Conservation (phyloP, 23 red algal genomes). For the Cyanidium caldarium region DNA sequence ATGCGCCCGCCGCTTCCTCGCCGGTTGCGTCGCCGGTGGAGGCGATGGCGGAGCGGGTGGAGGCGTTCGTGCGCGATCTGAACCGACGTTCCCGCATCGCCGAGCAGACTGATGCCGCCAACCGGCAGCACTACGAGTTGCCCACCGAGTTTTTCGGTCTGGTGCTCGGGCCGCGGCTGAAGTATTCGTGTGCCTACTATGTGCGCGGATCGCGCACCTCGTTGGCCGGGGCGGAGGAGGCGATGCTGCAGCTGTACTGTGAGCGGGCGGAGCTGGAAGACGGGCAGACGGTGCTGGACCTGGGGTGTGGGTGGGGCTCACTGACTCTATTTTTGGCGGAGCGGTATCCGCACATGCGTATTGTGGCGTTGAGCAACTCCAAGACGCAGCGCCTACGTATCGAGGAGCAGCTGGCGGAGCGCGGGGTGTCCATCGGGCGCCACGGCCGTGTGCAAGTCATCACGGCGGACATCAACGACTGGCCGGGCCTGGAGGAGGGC, state of each 20-base stretch:
- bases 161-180: conserved; percentile 56
- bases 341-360: conserved; percentile 46
- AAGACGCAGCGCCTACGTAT: conserved; percentile 73
- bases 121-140: conserved; percentile 97
- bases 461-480: conserved; percentile 42
- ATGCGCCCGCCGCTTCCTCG: not conserved
- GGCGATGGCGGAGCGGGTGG: conserved; percentile 31
- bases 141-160: conserved; percentile 54
- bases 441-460: conserved; percentile 45
- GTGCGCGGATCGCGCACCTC: conserved; percentile 6
- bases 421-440: conserved; percentile 20
- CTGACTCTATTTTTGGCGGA: conserved; percentile 74
- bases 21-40: conserved; percentile 12
- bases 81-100: conserved; percentile 17
- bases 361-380: conserved; percentile 68
- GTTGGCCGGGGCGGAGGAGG: conserved; percentile 56
- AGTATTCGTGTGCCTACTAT: conserved; percentile 88
- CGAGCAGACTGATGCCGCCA: conserved; percentile 51
- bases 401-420: conserved; percentile 21
- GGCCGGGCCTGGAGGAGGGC: conserved; percentile 2
- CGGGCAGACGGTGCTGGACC: conserved; percentile 72
- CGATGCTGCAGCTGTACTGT: conserved; percentile 54
- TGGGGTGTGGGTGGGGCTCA: conserved; percentile 96
- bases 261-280: conserved; percentile 60
- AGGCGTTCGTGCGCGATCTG: conserved; percentile 46